phyloP scores from a whole-genome alignment of 768 basidiomycete species.

The Leccinum arenicola region DNA sequence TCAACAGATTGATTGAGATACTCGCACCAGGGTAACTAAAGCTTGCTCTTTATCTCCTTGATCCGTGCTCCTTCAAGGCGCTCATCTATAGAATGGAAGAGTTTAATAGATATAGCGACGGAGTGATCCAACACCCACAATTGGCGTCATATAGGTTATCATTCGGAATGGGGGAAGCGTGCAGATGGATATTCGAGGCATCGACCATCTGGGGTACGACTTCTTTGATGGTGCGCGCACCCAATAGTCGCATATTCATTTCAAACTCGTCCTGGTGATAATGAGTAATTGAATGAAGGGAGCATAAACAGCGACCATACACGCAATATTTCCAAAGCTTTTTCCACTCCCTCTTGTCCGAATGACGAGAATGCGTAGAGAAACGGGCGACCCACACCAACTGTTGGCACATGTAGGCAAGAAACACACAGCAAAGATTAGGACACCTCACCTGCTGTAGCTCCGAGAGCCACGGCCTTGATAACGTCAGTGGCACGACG shows the following conservation, averaged over 20 bases:
- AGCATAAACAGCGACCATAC: conserved; percentile 36
- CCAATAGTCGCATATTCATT: conserved; percentile 95
- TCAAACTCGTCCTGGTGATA: conserved; percentile 84
- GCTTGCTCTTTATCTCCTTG: conserved; percentile 37
- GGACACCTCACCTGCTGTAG: conserved; percentile 62
- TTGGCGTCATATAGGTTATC: conserved; percentile 78
- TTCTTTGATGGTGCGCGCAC: conserved; percentile 76
- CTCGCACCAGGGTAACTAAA: conserved; percentile 24
- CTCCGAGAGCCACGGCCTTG: conserved; percentile 85
- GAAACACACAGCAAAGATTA: neutral
- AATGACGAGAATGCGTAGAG: conserved; percentile 88
- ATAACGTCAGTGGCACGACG: conserved; percentile 86
- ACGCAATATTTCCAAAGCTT: conserved; percentile 73
- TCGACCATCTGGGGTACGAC: conserved; percentile 91
- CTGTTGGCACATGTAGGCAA: conserved; percentile 32
- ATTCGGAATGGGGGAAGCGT: conserved; percentile 63
- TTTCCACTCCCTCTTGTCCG: conserved; percentile 83
- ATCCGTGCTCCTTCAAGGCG: conserved; percentile 42
- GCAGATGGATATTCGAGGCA: conserved; percentile 61
- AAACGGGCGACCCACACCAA: conserved; percentile 85
- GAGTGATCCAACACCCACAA: conserved; percentile 53
- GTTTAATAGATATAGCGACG: neutral
- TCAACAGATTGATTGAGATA: neutral
- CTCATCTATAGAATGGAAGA: conserved; percentile 36
- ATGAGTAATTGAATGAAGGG: neutral